Evolutionary conservation across 352 stramenopile genomes (phyloP).

Genomic region (Pythium myriotylum): DNA sequence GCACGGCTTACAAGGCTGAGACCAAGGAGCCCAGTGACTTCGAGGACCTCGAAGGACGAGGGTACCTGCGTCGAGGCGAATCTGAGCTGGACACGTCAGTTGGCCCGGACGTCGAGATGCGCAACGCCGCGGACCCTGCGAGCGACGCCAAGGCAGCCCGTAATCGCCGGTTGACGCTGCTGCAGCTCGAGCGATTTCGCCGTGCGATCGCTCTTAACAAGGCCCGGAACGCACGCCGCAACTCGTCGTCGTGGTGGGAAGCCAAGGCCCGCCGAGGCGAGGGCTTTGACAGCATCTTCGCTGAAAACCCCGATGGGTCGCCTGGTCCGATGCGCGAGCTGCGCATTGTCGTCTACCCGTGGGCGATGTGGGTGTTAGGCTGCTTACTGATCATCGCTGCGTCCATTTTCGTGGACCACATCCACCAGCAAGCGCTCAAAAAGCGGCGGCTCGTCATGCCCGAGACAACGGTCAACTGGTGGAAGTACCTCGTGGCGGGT

Average conservation of each 20-base stretch:
- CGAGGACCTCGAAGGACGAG: slow-evolving; percentile 25
- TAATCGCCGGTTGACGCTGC: slow-evolving; percentile 33
- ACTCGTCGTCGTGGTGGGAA: slow-evolving; percentile 19
- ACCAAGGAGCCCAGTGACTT: slow-evolving; percentile 8
- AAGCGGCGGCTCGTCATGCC: slow-evolving; percentile 4
- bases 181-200: slow-evolving; percentile 39
- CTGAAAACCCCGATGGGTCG: slow-evolving; percentile 16
- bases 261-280: slow-evolving; percentile 24
- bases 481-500: slow-evolving; percentile 68
- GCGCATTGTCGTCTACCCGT: slow-evolving; percentile 62
- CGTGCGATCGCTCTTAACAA: slow-evolving; percentile 29
- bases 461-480: slow-evolving; percentile 39
- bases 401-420: slow-evolving; percentile 59
- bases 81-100: slow-evolving; percentile 7
- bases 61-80: slow-evolving; percentile 15
- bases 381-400: slow-evolving; percentile 51
- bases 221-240: slow-evolving; percentile 13
- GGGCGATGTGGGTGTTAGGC: slow-evolving; percentile 59
- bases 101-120: slow-evolving; percentile 29
- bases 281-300: slow-evolving; percentile 36
- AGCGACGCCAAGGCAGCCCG: slow-evolving; percentile 11
- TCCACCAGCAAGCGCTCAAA: slow-evolving; percentile 35
- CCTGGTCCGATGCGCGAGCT: slow-evolving; percentile 33
- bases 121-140: slow-evolving; percentile 15
- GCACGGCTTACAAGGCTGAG: slow-evolving; percentile 5